phyloP scores from a whole-genome alignment of 1,284 basidiomycete genomes.

The Boletus albobrunnescens region DNA sequence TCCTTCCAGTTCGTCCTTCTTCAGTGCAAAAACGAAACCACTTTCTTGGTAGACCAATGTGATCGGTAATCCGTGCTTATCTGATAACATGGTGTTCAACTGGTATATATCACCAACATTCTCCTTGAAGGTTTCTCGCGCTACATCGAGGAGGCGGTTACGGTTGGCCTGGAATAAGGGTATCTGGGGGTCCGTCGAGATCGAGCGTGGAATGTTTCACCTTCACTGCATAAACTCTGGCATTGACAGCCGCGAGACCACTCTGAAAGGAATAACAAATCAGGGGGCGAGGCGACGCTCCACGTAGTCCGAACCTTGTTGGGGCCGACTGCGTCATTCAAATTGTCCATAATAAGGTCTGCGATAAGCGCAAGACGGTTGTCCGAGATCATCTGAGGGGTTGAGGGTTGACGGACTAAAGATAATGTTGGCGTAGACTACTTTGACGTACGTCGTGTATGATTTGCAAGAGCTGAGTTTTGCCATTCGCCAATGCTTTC shows the following conservation, averaged over 20 bases:
- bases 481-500: slow-evolving; percentile 55
- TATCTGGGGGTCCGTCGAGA: background rate
- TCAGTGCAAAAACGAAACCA: slow-evolving; percentile 69
- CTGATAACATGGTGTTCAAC: slow-evolving; percentile 54
- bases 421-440: background rate
- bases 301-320: slow-evolving; percentile 46
- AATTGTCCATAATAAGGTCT: slow-evolving; percentile 49
- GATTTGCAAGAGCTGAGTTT: slow-evolving; percentile 58
- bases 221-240: slow-evolving; percentile 81
- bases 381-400: slow-evolving; percentile 64
- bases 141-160: slow-evolving; percentile 85
- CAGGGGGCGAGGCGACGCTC: background rate
- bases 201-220: slow-evolving; percentile 30
- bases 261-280: slow-evolving; percentile 39
- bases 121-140: slow-evolving; percentile 88
- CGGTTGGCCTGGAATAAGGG: slow-evolving; percentile 54
- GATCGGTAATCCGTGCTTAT: slow-evolving; percentile 61
- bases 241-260: slow-evolving; percentile 65
- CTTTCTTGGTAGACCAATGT: slow-evolving; percentile 65
- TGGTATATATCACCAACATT: slow-evolving; percentile 82
- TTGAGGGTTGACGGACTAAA: background rate
- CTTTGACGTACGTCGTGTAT: slow-evolving; percentile 49
- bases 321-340: slow-evolving; percentile 68
- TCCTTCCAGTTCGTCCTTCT: slow-evolving; percentile 59
- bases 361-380: slow-evolving; percentile 63